Evolutionary conservation across 768 basidiomycete genomes (phyloP), one percentile per base, ranked within the genome.

Genomic region (Asterophora lycoperdoides): DNA sequence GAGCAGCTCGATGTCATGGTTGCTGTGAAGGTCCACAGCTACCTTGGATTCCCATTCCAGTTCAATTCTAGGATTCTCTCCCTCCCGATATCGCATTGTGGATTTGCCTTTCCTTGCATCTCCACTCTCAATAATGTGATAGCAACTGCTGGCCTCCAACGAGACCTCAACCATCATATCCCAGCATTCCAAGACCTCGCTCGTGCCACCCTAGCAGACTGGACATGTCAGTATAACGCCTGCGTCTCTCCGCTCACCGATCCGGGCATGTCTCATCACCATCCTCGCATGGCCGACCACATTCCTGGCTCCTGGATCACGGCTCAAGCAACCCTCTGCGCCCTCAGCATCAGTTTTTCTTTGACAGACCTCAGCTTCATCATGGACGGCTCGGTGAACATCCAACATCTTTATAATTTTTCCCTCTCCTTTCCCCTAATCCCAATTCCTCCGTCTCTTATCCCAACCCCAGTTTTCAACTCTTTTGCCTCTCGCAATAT

Each of bases 161-260:
- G 51, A 3, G 59, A 60, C 36, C 44, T 60, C 10, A 60, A 60
- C 40, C 57, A 60, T 35, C 59, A 56, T 40, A 52, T 58, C n/a
- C 36, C 26, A 0, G 15, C 59, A 6, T 60, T 49, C 43, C 20
- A 48, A 15, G 26, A 34, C 2, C 43, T 58, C 40, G 55, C 59
- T 0, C 37, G 11, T 3, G 56, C 59, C 32, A 58, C 57, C 1
- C 33, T 52, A 5, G n/a, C n/a, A n/a, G n/a, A n/a, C n/a, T n/a
- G n/a, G n/a, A n/a, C n/a, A n/a, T n/a, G n/a, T n/a, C n/a, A 43
- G 46, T 1, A 55, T 58, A 29, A 29, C 29, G 29, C 6, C 6
- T 29, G 29, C 10, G 29, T 29, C 29, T 29, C 29, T 5, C 29
- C 29, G 29, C 10, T 29, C 10, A 10, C 29, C 29, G 6, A 5